These are phyloP conservation scores for Gillenia trifoliata DNA, from an alignment of 306 rosid genomes.

Conservation along the genomic window DNA sequence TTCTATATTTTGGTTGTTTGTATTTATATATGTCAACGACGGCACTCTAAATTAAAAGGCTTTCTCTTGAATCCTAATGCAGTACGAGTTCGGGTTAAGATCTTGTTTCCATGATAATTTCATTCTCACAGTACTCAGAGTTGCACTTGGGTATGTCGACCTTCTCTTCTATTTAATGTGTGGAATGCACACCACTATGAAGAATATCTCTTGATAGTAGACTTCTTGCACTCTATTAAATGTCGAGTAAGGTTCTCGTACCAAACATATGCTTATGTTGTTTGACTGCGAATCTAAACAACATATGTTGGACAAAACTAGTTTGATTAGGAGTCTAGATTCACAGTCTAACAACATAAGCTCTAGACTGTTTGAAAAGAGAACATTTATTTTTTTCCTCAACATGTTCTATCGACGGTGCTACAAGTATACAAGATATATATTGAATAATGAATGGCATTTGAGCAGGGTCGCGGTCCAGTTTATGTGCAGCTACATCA, in stretches of 20 bases:
- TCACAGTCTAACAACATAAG: not conserved
- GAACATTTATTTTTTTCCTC: not conserved
- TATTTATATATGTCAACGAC: not conserved
- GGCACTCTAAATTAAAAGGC: constrained; percentile 13
- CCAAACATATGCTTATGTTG: too few relatives aligned
- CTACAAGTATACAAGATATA: not conserved
- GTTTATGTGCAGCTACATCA: constrained; percentile 74
- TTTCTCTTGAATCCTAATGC: constrained; percentile 30
- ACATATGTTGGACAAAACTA: not conserved
- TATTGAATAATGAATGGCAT: not conserved
- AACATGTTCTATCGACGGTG: not conserved
- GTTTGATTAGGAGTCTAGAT: not conserved
- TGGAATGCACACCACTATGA: too few relatives aligned
- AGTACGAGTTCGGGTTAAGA: constrained; percentile 87
- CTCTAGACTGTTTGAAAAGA: not conserved
- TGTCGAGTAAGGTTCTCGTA: not conserved
- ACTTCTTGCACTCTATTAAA: not conserved
- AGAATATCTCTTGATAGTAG: too few relatives aligned
- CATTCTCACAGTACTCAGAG: constrained; percentile 45
- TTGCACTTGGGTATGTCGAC: constrained; percentile 67
- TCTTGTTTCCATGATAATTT: constrained; percentile 81
- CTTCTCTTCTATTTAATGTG: not conserved
- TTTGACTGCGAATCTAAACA: not conserved
- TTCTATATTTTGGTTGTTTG: not conserved
- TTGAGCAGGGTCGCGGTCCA: constrained; percentile 68